phyloP scores from a whole-genome alignment of 768 basidiomycete genomes.

The Tulasnella sp. region DNA sequence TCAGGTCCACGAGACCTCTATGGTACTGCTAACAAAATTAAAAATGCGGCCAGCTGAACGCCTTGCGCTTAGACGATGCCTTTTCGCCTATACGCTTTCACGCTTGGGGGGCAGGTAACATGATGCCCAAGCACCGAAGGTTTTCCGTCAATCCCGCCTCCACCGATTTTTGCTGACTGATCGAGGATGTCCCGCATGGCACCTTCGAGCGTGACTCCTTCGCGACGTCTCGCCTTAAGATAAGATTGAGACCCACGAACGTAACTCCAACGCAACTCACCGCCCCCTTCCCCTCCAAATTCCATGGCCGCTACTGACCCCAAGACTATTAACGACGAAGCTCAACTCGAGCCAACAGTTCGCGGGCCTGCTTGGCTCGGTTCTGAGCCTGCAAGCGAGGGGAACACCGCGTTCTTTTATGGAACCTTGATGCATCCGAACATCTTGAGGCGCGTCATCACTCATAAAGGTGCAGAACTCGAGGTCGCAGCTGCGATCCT shows the following conservation, averaged over 20 bases:
- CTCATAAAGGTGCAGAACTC: slow-evolving; percentile 65
- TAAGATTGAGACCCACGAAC: slow-evolving; percentile 6
- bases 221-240: background rate
- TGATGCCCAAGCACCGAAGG: background rate
- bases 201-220: slow-evolving; percentile 2
- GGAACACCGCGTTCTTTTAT: slow-evolving; percentile 71
- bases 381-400: background rate
- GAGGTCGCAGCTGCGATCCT: slow-evolving; percentile 74
- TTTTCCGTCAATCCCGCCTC: background rate
- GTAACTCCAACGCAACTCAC: background rate
- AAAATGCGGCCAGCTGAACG: background rate
- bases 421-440: slow-evolving; percentile 89
- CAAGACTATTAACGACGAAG: background rate
- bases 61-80: background rate
- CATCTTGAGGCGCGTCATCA: slow-evolving; percentile 76
- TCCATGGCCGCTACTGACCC: background rate
- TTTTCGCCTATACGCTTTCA: background rate
- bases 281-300: background rate
- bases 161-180: slow-evolving; percentile 9
- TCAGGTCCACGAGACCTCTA: too few relatives aligned
- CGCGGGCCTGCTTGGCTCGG: background rate
- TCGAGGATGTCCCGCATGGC: background rate
- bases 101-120: background rate
- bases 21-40: too few relatives aligned
- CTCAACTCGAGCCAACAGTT: background rate